These are phyloP conservation scores for Saccharomycopsis oosterbeekiorum DNA, from an alignment of 805 yeast species.

Conservation along the genomic window DNA sequence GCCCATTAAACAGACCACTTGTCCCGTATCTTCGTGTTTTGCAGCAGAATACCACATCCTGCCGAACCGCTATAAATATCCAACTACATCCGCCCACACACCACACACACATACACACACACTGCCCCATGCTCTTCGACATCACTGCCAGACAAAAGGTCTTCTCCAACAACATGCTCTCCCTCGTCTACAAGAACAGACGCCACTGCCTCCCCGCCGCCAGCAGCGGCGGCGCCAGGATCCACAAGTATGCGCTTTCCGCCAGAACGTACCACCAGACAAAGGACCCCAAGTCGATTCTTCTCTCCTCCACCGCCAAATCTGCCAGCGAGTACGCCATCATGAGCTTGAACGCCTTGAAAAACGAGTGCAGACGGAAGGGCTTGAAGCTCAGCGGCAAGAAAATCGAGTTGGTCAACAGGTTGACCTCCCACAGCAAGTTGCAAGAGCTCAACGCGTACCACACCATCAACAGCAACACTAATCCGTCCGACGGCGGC, in stretches of 20 bases:
- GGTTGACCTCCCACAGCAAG: slow-evolving; percentile 21
- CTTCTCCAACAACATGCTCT: not conserved
- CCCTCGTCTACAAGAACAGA: not conserved
- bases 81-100: not conserved
- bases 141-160: not conserved
- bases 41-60: not conserved
- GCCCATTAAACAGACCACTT: not conserved
- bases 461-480: not conserved
- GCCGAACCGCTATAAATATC: not conserved
- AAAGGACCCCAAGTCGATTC: slow-evolving; percentile 12
- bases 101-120: not conserved
- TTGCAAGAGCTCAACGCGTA: not conserved
- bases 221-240: not conserved
- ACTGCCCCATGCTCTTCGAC: not conserved
- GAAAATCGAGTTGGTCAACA: slow-evolving; percentile 42
- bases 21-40: not conserved
- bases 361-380: slow-evolving; percentile 47
- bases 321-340: slow-evolving; percentile 17
- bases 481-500: too few species aligned
- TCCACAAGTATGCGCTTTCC: too few species aligned
- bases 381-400: slow-evolving; percentile 55
- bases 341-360: slow-evolving; percentile 46
- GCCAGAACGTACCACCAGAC: slow-evolving; percentile 11
- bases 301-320: slow-evolving; percentile 5
- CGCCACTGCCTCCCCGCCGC: not conserved